Conservation (phyloP, 2,329 filamentous ascomycete genomes). For the Basipetospora sp. region DNA sequence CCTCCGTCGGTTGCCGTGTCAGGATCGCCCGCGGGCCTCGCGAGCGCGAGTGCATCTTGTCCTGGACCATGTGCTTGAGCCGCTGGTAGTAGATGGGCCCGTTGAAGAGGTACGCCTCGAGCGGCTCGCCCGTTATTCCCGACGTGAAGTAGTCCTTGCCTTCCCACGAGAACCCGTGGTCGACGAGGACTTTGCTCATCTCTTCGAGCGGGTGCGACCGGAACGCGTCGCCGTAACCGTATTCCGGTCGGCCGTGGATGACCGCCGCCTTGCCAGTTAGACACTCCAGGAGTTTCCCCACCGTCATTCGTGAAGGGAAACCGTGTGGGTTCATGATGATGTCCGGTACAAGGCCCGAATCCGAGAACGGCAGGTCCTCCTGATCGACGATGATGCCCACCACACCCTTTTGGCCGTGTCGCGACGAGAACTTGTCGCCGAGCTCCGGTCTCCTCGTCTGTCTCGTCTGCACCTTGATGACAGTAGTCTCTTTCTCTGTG, state of each 20-base stretch:
- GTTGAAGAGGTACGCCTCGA: conserved; percentile 95
- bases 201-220: conserved; percentile 71
- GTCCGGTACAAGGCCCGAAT: conserved; percentile 80
- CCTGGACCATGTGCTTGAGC: conserved; percentile 98
- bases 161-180: conserved; percentile 86
- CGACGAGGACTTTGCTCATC: conserved; percentile 72
- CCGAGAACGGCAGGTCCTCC: conserved; percentile 91
- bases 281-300: conserved; percentile 92
- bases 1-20: conserved; percentile 90
- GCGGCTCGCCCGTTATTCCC: conserved; percentile 82
- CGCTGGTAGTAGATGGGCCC: conserved; percentile 99
- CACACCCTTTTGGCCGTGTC: conserved; percentile 95
- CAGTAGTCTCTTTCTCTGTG: conserved; percentile 69
- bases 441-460: conserved; percentile 90
- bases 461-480: conserved; percentile 90
- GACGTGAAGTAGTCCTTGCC: conserved; percentile 95
- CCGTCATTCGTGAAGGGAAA: conserved; percentile 98
- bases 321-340: conserved; percentile 99
- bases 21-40: conserved; percentile 81
- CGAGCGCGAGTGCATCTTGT: conserved; percentile 96
- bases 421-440: conserved; percentile 96
- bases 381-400: conserved; percentile 93
- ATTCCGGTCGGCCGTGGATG: conserved; percentile 69
- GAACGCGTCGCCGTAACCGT: conserved; percentile 71
- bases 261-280: conserved; percentile 89